Base-by-base conservation (phyloP, 257 asterid genomes). In the Solanum corneliomulleri region DNA sequence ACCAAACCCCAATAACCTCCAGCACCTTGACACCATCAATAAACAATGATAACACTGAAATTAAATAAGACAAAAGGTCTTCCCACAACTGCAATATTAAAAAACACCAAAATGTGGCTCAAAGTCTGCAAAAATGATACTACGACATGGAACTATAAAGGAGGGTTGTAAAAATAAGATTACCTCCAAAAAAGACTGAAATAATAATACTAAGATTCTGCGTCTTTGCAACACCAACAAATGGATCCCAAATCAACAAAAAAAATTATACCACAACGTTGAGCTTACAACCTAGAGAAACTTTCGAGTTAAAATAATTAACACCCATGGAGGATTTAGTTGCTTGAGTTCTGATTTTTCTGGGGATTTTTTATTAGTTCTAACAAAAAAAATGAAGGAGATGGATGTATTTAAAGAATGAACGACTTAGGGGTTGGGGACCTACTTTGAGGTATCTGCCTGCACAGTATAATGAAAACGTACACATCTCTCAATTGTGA, bases 331-430 rank as follows among this genome's bases (percentile, higher is more conserved):
- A 56, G 11, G n/a, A 56, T 56, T 56, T 18, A 56, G 64, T 18
- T 18, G 4, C 0, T 18, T 56, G n/a, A 7, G 11, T 56, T 56
- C n/a, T 18, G 0, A 2, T 18, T 56, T 52, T 56, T 56, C 11
- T 56, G 1, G 0, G 0, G 33, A 31, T 0, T 56, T 56, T 18
- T 56, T 2, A 56, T 18, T 1, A 56, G 0, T 56, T 18, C 4
- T 18, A 56, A 56, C 18, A 4, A 56, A 52, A 56, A 56, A 52
- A 33, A 33, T 52, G 4, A 52, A 18, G n/a, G 11, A 56, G 2
- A 18, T 56, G 11, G 1, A 10, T 56, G 11, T 18, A 56, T 18
- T 18, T 18, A 18, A 18, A 7, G 0, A 18, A 56, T 18, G 7
- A 56, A 0, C 4, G n/a, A 56, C 64, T 56, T 56, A 56, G 11